Percentiles rank a stretch among this genome's conserved stretches.
Conservation (phyloP, 352 stramenopile genomes). For the Phytopythium litorale region DNA sequence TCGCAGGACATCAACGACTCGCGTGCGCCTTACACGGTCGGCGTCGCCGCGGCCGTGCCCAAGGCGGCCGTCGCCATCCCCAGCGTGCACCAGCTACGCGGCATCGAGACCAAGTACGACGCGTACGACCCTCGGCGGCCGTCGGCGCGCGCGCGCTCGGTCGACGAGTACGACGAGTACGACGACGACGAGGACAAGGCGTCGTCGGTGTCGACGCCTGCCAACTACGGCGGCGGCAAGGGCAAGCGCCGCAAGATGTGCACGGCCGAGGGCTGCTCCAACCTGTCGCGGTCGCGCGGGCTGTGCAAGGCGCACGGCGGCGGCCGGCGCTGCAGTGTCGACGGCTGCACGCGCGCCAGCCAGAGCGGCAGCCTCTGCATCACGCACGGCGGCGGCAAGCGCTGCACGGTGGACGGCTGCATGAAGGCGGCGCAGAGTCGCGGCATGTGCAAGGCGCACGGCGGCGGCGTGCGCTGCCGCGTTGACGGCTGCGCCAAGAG, state of each 20-base stretch:
- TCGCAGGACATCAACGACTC: slow-evolving; percentile 46
- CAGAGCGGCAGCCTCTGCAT: slow-evolving; percentile 83
- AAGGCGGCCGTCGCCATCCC: neutral
- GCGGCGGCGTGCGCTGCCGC: slow-evolving; percentile 74
- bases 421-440: slow-evolving; percentile 74
- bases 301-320: slow-evolving; percentile 85
- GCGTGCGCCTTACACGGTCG: slow-evolving; percentile 1
- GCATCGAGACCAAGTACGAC: slow-evolving; percentile 9
- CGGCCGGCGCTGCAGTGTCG: slow-evolving; percentile 75
- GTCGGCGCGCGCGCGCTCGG: neutral
- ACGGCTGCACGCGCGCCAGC: slow-evolving; percentile 72
- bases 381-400: slow-evolving; percentile 79
- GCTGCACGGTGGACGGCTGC: slow-evolving; percentile 76
- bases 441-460: slow-evolving; percentile 84
- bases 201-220: slow-evolving; percentile 11
- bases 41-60: neutral
- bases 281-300: slow-evolving; percentile 68
- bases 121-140: neutral
- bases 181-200: slow-evolving; percentile 20
- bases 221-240: slow-evolving; percentile 21
- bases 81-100: slow-evolving; percentile 4
- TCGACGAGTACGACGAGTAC: slow-evolving; percentile 12
- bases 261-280: slow-evolving; percentile 67
- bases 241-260: slow-evolving; percentile 82
- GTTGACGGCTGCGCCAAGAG: slow-evolving; percentile 82